Evolutionary conservation across 2,329 filamentous ascomycete species (phyloP).

Genomic region (Apiospora saccharicola): DNA sequence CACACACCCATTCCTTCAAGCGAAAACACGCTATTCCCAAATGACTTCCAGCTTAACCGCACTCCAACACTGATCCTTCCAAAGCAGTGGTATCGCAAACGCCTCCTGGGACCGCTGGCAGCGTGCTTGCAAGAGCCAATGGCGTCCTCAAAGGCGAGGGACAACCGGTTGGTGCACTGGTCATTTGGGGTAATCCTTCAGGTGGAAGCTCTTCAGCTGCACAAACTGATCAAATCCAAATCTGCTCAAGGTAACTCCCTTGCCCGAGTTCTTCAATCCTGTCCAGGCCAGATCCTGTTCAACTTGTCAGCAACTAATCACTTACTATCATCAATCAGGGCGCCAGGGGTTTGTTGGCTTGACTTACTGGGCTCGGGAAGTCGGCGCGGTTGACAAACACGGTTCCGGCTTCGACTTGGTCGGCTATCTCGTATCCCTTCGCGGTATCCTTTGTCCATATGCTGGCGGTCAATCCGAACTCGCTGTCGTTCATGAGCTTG

Average conservation of each 20-base stretch:
- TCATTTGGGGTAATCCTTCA: slow-evolving; percentile 80
- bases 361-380: slow-evolving; percentile 85
- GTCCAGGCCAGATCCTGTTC: slow-evolving; percentile 90
- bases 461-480: slow-evolving; percentile 93
- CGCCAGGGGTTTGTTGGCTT: slow-evolving; percentile 17
- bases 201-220: slow-evolving; percentile 93
- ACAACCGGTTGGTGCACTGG: neutral
- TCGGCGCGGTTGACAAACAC: slow-evolving; percentile 97
- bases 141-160: neutral
- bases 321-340: slow-evolving; percentile 25
- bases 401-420: slow-evolving; percentile 88
- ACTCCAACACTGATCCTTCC: neutral
- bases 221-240: slow-evolving; percentile 97
- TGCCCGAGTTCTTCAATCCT: slow-evolving; percentile 96
- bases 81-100: neutral
- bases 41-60: neutral
- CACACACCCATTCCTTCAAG: neutral
- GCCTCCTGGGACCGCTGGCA: neutral
- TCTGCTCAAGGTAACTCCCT: slow-evolving; percentile 85
- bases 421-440: slow-evolving; percentile 77
- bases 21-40: neutral
- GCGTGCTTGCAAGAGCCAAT: neutral
- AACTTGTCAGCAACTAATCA: slow-evolving; percentile 35
- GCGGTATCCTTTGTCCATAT: slow-evolving; percentile 92
- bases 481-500: slow-evolving; percentile 89